phyloP scores from a whole-genome alignment of 495 filamentous ascomycete species.

The Annulohypoxylon stygium region DNA sequence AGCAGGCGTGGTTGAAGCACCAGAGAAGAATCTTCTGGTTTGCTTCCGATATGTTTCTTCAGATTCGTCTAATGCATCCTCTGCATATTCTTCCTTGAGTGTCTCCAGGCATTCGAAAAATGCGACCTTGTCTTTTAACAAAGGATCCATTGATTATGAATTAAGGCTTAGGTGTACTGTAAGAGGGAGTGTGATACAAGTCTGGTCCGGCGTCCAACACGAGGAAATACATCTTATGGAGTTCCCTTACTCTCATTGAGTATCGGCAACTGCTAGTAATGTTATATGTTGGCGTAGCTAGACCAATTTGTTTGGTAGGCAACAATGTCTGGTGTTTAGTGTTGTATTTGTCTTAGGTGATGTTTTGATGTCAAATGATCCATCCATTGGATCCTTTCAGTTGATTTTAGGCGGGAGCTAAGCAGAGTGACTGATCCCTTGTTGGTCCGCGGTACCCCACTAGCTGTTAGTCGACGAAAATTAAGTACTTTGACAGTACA shows the following conservation, averaged over 20 bases:
- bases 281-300: background rate
- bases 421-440: background rate
- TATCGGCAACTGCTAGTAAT: background rate
- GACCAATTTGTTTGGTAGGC: background rate
- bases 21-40: conserved; percentile 36
- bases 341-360: background rate
- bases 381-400: background rate
- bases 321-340: background rate
- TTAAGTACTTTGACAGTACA: too few relatives aligned
- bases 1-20: conserved; percentile 6
- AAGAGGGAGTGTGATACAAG: background rate
- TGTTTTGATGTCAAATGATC: too few relatives aligned
- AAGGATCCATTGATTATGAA: conserved; percentile 35
- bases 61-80: conserved; percentile 34
- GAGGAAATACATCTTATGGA: conserved; percentile 18
- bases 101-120: conserved; percentile 47
- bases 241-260: background rate
- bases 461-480: too few relatives aligned
- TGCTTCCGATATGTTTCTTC: conserved; percentile 44
- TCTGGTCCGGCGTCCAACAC: background rate
- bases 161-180: background rate
- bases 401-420: conserved; percentile 1
- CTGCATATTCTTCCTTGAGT: conserved; percentile 25
- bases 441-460: conserved; percentile 3
- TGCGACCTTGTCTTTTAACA: conserved; percentile 46